Base-by-base conservation (phyloP, 2,329 filamentous ascomycete genomes). In the Beauveria sp. region DNA sequence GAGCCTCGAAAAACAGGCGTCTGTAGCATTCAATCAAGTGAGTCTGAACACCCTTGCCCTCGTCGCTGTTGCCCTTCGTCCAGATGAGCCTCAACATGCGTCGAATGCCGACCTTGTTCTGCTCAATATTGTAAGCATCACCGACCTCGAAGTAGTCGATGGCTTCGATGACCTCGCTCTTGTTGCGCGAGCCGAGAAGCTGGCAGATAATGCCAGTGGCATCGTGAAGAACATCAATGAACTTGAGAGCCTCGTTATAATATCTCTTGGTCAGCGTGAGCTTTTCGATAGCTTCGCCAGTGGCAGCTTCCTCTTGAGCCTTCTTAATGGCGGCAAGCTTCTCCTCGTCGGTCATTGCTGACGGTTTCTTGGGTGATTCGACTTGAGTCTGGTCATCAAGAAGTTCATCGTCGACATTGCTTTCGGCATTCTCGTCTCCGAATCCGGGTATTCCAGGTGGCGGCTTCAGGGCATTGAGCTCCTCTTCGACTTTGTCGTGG, bases 1-100 rank as follows among this genome's bases (percentile, higher is more conserved):
- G 95, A 0, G 96, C 93, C 70, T 96, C 91, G 69, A 99, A 99
- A 76, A 98, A 99, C 1, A 99, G 84, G 22, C 91, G 87, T 71
- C 90, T 95, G 79, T 99, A 99, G 73, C 91, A 96, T 67, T 99
- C 95, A 66, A 99, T 96, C 34, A 99, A 81, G 74, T 99, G 95
- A 2, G 90, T 90, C 72, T 99, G 96, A 2, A 99, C 93, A 61
- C 95, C 95, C 77, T 98, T 99, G 69, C 96, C 95, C 79, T 99
- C 96, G 70, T 99, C 95, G 69, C 92, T 98, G 76, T 98, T 99
- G 67, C 95, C 93, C 77, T 99, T 99, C 65, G 95, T 99, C 95
- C 95, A 99, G 73, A 99, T 99, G 22, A 99, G 81, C 58, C 93
- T 88, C 65, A 99, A 81, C 95, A 99, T 99, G 62, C 92, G 88